Evolutionary conservation across 192 early-diverging fungal species (phyloP).

Genomic region (Lobosporangium transversale): DNA sequence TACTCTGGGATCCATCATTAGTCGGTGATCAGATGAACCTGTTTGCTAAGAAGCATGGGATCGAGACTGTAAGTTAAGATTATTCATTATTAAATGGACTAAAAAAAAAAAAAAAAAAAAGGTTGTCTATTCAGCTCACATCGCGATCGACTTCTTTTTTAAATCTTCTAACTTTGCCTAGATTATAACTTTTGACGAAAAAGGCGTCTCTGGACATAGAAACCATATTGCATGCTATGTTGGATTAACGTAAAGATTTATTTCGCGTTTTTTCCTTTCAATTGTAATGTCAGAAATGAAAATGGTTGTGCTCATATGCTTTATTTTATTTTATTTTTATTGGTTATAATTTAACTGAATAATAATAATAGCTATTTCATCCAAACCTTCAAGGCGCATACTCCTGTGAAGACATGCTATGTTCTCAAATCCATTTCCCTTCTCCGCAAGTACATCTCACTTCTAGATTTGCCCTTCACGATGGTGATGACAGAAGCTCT

Average conservation of each 20-base stretch:
- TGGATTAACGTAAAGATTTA: slow-evolving; percentile 65
- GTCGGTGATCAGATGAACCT: slow-evolving; percentile 71
- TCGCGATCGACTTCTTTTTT: no score
- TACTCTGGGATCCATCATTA: slow-evolving; percentile 68
- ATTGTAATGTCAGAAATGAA: no score
- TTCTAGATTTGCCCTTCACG: slow-evolving; percentile 49
- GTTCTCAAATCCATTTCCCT: slow-evolving; percentile 50
- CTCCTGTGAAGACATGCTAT: slow-evolving; percentile 60
- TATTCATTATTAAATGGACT: no score
- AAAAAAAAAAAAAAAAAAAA: no score
- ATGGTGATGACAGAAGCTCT: slow-evolving; percentile 67
- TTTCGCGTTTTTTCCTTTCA: neutral
- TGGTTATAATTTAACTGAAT: no score
- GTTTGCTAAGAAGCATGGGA: slow-evolving; percentile 64
- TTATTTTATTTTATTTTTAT: no score
- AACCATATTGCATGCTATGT: slow-evolving; percentile 88
- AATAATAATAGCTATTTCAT: slow-evolving; percentile 39
- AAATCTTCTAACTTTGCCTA: no score
- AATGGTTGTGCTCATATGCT: no score
- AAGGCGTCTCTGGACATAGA: slow-evolving; percentile 89
- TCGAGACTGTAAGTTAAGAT: slow-evolving; percentile 63
- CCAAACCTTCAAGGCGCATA: slow-evolving; percentile 51
- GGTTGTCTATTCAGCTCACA: no score
- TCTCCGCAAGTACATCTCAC: slow-evolving; percentile 47
- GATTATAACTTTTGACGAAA: slow-evolving; percentile 90